phyloP scores from a whole-genome alignment of 2,329 filamentous ascomycete genomes.

The Ophiostoma novo-ulmi region DNA sequence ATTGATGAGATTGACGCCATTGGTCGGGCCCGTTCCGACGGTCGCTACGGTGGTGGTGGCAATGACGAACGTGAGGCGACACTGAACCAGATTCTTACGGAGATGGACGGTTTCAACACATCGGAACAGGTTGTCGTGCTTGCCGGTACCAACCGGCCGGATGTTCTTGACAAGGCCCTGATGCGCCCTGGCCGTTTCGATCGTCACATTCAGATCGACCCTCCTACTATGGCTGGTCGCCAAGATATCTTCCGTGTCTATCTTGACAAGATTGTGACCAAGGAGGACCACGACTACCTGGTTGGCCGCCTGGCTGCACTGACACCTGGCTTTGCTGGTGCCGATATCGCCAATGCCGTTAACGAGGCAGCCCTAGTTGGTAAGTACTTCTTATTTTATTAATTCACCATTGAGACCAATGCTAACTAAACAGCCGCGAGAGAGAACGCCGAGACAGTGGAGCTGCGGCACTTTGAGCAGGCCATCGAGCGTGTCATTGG shows the following conservation, averaged over 20 bases:
- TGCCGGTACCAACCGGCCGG: constrained; percentile 91
- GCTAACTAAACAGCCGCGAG: constrained; percentile 62
- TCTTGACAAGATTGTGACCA: constrained; percentile 87
- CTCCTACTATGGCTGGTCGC: constrained; percentile 92
- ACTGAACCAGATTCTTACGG: constrained; percentile 94
- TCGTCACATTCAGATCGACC: constrained; percentile 90
- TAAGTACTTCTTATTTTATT: constrained; percentile 44
- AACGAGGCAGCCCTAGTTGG: constrained; percentile 96
- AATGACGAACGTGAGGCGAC: constrained; percentile 97
- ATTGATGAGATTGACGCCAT: constrained; percentile 99
- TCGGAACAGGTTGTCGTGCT: constrained; percentile 93
- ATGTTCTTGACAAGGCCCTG: constrained; percentile 89
- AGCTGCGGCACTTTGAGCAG: constrained; percentile 90
- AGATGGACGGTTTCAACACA: constrained; percentile 99
- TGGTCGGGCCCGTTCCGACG: constrained; percentile 80
- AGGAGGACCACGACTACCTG: constrained; percentile 81
- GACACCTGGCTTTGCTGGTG: constrained; percentile 93
- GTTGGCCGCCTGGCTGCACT: constrained; percentile 84
- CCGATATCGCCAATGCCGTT: constrained; percentile 96
- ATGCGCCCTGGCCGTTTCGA: constrained; percentile 97
- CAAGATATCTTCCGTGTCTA: constrained; percentile 96
- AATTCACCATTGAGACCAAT: background rate
- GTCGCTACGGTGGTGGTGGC: constrained; percentile 67
- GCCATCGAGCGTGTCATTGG: constrained; percentile 96
- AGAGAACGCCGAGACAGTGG: constrained; percentile 70